Conservation (phyloP, 148 eudicot species). For the Chenopodium quinoa region DNA sequence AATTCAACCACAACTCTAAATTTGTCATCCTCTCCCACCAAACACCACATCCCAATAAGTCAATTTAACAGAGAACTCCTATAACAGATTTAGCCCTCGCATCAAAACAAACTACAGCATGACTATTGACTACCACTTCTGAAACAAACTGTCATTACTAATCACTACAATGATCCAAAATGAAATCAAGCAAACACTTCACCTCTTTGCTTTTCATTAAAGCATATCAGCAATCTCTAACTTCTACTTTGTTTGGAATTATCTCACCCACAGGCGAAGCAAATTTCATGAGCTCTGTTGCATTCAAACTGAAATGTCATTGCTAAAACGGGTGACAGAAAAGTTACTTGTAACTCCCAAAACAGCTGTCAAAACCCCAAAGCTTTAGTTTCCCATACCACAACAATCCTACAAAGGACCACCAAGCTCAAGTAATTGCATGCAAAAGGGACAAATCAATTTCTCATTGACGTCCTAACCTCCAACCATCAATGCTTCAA, state of each 20-base stretch:
- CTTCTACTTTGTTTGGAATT: neutral
- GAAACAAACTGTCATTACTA: neutral
- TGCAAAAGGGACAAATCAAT: slow-evolving; percentile 15
- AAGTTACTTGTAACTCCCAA: neutral
- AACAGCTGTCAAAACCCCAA: slow-evolving; percentile 5
- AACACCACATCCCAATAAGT: neutral
- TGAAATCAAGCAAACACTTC: neutral
- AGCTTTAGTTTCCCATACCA: neutral
- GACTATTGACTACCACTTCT: neutral
- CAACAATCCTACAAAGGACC: slow-evolving; percentile 20
- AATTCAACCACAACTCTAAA: too few relatives aligned
- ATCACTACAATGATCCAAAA: neutral
- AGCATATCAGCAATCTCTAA: neutral
- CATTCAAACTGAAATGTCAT: neutral
- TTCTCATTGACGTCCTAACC: neutral
- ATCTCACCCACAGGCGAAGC: neutral
- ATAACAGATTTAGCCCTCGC: neutral
- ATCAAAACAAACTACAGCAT: neutral
- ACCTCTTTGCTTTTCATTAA: neutral
- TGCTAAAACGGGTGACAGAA: neutral
- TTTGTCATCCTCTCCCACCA: too few relatives aligned
- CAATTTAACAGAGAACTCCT: neutral
- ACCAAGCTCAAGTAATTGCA: slow-evolving; percentile 25
- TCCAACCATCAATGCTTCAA: slow-evolving; percentile 14
- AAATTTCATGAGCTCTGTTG: slow-evolving; percentile 3